Percentiles rank a stretch among this genome's conserved stretches.
Evolutionary conservation across 169 alveolate genomes (phyloP).

Genomic region (Cryptosporidium sp.): DNA sequence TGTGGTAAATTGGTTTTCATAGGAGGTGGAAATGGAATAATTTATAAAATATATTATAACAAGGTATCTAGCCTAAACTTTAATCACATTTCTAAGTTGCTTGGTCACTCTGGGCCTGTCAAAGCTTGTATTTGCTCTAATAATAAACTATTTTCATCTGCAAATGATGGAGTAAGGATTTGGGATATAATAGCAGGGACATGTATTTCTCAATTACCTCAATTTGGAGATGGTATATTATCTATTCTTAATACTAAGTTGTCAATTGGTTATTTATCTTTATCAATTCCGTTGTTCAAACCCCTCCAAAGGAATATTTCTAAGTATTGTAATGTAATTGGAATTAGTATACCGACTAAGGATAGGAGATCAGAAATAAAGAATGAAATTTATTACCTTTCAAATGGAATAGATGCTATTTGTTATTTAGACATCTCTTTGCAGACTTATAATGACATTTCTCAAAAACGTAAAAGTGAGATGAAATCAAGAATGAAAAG

Average conservation of each 20-base stretch:
- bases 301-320: conserved; percentile 59
- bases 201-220: conserved; percentile 38
- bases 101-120: conserved; percentile 61
- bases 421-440: conserved; percentile 5
- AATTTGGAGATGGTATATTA: conserved; percentile 48
- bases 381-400: conserved; percentile 1
- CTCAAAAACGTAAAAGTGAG: neutral
- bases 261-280: conserved; percentile 1
- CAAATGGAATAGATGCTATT: neutral
- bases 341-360: conserved; percentile 5
- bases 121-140: conserved; percentile 17
- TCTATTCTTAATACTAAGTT: conserved; percentile 19
- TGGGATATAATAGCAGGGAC: conserved; percentile 52
- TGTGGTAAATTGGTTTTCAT: conserved; percentile 33
- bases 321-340: neutral
- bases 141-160: conserved; percentile 33
- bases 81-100: neutral
- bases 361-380: conserved; percentile 17
- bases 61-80: neutral
- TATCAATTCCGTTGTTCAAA: conserved; percentile 16
- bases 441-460: neutral
- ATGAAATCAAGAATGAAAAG: neutral
- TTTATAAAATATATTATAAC: conserved; percentile 11
- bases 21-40: conserved; percentile 44
- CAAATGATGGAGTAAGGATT: conserved; percentile 49